A percentile compares a stretch with the other conserved stretches of the same genome.
phyloP scores from a whole-genome alignment of 495 filamentous ascomycete genomes.

The Darksidea phi region DNA sequence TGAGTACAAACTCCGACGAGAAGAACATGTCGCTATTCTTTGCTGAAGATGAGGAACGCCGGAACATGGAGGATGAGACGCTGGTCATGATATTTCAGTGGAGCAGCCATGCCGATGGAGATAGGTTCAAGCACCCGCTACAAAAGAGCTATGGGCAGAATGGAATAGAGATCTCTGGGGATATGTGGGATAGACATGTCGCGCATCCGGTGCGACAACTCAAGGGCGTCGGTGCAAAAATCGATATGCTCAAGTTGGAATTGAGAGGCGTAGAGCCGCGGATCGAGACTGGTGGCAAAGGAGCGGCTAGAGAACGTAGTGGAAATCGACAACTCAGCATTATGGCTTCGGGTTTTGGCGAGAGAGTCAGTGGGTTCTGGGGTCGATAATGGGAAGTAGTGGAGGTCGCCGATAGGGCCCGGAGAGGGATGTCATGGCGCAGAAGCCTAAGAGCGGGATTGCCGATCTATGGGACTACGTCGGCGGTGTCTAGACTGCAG shows the following conservation, averaged over 20 bases:
- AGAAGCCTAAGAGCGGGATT: not conserved
- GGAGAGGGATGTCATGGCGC: not conserved
- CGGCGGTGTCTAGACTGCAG: too few species aligned
- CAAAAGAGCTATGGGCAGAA: conserved; percentile 23
- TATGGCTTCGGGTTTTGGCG: conserved; percentile 22
- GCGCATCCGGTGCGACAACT: conserved; percentile 25
- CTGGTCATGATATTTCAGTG: conserved; percentile 32
- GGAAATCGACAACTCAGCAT: conserved; percentile 18
- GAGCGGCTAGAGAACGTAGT: conserved; percentile 9
- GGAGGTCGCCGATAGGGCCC: not conserved
- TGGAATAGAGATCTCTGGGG: not conserved
- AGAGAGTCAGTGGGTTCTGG: conserved; percentile 29
- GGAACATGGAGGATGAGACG: conserved; percentile 22
- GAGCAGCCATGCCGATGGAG: conserved; percentile 15
- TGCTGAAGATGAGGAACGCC: conserved; percentile 5
- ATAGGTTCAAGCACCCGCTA: conserved; percentile 26
- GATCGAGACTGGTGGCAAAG: not conserved
- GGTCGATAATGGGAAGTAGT: not conserved
- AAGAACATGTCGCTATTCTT: conserved; percentile 25
- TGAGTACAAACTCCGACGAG: conserved; percentile 28
- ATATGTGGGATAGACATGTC: conserved; percentile 27
- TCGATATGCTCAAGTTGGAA: conserved; percentile 18
- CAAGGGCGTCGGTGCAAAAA: conserved; percentile 19
- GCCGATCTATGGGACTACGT: too few species aligned
- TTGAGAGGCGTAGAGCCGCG: conserved; percentile 20